These are phyloP conservation scores for Leccinum subtestaceum DNA, from an alignment of 768 basidiomycete genomes.

Conservation along the genomic window DNA sequence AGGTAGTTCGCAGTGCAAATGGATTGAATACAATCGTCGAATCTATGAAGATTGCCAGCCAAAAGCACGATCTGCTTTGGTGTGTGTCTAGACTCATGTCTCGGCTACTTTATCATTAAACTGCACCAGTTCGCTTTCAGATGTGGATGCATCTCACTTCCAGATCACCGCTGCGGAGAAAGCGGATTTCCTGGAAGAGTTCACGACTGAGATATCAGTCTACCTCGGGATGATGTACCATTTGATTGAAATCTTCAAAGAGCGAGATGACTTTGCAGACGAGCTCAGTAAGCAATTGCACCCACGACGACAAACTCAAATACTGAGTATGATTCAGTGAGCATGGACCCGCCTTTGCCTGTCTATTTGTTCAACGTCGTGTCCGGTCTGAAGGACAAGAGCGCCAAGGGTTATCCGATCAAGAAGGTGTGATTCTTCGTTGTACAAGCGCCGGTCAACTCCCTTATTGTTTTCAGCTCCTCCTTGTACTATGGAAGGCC, in stretches of 20 bases:
- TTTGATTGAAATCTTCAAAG: slow-evolving; percentile 89
- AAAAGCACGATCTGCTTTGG: slow-evolving; percentile 85
- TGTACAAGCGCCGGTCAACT: background rate
- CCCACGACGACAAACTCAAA: background rate
- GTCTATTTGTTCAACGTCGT: slow-evolving; percentile 90
- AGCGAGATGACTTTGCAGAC: slow-evolving; percentile 92
- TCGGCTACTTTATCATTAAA: slow-evolving; percentile 1
- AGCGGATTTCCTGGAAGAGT: slow-evolving; percentile 81
- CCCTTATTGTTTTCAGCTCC: slow-evolving; percentile 51
- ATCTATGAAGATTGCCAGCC: slow-evolving; percentile 85
- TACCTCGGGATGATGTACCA: slow-evolving; percentile 95
- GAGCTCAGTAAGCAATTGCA: slow-evolving; percentile 75
- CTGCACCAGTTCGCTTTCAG: slow-evolving; percentile 63
- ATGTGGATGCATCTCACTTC: slow-evolving; percentile 69
- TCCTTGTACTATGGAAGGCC: slow-evolving; percentile 93
- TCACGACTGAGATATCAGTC: slow-evolving; percentile 89
- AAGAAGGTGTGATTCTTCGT: slow-evolving; percentile 68
- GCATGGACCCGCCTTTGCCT: slow-evolving; percentile 89
- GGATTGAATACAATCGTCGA: slow-evolving; percentile 81
- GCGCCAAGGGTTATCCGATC: slow-evolving; percentile 92
- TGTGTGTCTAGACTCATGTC: slow-evolving; percentile 27
- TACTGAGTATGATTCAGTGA: slow-evolving; percentile 59
- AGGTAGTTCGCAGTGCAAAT: slow-evolving; percentile 77
- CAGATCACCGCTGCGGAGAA: slow-evolving; percentile 69
- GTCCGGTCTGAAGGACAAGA: slow-evolving; percentile 88